Conservation (phyloP, 2,329 filamentous ascomycete species). For the Penicillium sp. region DNA sequence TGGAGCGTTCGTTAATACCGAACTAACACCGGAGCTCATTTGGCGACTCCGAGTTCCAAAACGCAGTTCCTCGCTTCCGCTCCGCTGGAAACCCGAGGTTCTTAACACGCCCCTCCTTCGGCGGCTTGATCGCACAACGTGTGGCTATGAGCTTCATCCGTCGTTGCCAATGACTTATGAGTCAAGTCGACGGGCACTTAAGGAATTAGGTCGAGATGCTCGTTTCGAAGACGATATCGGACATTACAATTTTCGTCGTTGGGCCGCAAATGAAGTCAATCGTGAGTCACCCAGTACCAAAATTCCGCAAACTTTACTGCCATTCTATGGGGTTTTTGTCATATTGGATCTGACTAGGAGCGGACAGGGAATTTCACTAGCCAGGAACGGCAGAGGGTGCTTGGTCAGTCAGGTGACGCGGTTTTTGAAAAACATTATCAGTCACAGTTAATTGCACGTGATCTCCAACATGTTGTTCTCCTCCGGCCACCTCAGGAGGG, state of each 20-base stretch:
- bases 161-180: slow-evolving; percentile 27
- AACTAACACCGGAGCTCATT: slow-evolving; percentile 24
- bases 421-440: slow-evolving; percentile 29
- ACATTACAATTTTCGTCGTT: slow-evolving; percentile 27
- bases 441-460: slow-evolving; percentile 23
- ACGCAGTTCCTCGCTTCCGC: slow-evolving; percentile 15
- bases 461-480: slow-evolving; percentile 28
- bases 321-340: slow-evolving; percentile 13
- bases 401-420: slow-evolving; percentile 21
- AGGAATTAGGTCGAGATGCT: slow-evolving; percentile 24
- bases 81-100: slow-evolving; percentile 22
- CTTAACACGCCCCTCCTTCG: slow-evolving; percentile 25
- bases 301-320: slow-evolving; percentile 5
- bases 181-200: slow-evolving; percentile 22
- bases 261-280: slow-evolving; percentile 28
- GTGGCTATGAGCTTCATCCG: slow-evolving; percentile 21
- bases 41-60: slow-evolving; percentile 23
- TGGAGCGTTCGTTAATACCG: slow-evolving; percentile 22
- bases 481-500: slow-evolving; percentile 24
- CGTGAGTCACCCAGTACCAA: slow-evolving; percentile 12
- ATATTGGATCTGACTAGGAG: neutral
- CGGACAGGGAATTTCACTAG: slow-evolving; percentile 24
- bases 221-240: slow-evolving; percentile 26
- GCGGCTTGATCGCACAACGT: slow-evolving; percentile 20
- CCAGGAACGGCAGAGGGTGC: slow-evolving; percentile 27